phyloP scores from a whole-genome alignment of 495 filamentous ascomycete genomes.

The Podospora didyma region DNA sequence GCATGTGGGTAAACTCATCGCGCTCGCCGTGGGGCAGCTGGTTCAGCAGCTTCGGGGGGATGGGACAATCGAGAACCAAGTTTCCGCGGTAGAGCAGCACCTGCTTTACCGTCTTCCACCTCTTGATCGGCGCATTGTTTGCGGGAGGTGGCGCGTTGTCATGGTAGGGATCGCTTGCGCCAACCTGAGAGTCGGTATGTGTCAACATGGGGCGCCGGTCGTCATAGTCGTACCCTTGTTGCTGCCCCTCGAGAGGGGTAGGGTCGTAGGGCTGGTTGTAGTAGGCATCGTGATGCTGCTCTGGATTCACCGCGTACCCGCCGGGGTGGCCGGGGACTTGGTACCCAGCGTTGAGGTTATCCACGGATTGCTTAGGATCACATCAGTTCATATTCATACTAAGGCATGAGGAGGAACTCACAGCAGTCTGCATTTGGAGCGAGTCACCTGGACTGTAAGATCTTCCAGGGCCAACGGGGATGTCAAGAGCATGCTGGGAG shows the following conservation, averaged over 20 bases:
- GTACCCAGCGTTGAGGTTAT: constrained; percentile 66
- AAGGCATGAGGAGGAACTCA: constrained; percentile 35
- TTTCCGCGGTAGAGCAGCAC: constrained; percentile 96
- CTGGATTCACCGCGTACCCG: constrained; percentile 74
- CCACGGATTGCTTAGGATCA: constrained; percentile 66
- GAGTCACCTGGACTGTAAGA: constrained; percentile 54
- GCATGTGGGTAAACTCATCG: constrained; percentile 98
- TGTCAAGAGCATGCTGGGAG: constrained; percentile 54
- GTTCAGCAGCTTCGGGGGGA: constrained; percentile 82
- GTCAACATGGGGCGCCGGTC: constrained; percentile 49
- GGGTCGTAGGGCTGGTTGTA: constrained; percentile 80
- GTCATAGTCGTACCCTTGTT: constrained; percentile 32
- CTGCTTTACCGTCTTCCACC: constrained; percentile 99
- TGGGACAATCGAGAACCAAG: constrained; percentile 93
- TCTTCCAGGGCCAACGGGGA: constrained; percentile 54
- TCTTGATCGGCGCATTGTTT: constrained; percentile 56
- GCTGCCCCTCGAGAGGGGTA: constrained; percentile 49
- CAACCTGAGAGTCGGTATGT: constrained; percentile 42
- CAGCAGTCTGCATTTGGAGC: constrained; percentile 68
- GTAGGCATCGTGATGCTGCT: constrained; percentile 82
- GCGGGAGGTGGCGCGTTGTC: constrained; percentile 48
- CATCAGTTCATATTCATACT: background rate
- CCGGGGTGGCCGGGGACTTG: constrained; percentile 53
- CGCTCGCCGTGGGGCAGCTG: constrained; percentile 85
- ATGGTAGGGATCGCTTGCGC: constrained; percentile 41